These are phyloP conservation scores for Gomphus bonarii DNA, from an alignment of 1,284 basidiomycete genomes.

Conservation along the genomic window DNA sequence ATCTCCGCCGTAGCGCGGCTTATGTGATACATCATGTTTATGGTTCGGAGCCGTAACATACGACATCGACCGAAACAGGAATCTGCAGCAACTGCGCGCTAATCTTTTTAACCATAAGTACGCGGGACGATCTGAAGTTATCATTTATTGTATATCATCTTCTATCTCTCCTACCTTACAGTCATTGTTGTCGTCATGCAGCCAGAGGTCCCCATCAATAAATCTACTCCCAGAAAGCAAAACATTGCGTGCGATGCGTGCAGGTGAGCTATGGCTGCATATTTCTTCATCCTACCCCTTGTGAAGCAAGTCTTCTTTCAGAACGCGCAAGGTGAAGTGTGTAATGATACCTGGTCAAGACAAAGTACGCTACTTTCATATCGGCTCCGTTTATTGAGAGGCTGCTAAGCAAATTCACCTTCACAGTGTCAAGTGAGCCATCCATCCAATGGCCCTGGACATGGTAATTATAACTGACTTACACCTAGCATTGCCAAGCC, in stretches of 20 bases:
- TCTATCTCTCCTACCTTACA: conserved; percentile 18
- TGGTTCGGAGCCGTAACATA: neutral
- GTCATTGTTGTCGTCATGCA: conserved; percentile 56
- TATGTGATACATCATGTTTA: neutral
- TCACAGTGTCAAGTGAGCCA: conserved; percentile 51
- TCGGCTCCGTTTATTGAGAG: neutral
- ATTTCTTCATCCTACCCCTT: neutral
- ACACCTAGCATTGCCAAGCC: conserved; percentile 57
- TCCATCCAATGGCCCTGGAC: neutral
- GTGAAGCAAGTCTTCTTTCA: conserved; percentile 19
- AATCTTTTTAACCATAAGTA: neutral
- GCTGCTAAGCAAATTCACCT: neutral
- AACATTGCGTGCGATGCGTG: conserved; percentile 89
- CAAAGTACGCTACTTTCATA: conserved; percentile 40
- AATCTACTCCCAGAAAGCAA: conserved; percentile 73
- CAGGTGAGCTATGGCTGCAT: conserved; percentile 34
- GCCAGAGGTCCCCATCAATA: conserved; percentile 63
- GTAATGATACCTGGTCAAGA: conserved; percentile 66
- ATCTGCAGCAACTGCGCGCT: conserved; percentile 5
- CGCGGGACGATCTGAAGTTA: neutral
- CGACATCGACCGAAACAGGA: neutral
- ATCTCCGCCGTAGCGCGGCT: neutral
- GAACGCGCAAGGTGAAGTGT: conserved; percentile 76
- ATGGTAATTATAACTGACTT: neutral
- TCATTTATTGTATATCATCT: neutral